Percentiles rank a stretch among this genome's conserved stretches.
Evolutionary conservation across 345 rosid species (phyloP).

Genomic region (Euclidium syriacum): DNA sequence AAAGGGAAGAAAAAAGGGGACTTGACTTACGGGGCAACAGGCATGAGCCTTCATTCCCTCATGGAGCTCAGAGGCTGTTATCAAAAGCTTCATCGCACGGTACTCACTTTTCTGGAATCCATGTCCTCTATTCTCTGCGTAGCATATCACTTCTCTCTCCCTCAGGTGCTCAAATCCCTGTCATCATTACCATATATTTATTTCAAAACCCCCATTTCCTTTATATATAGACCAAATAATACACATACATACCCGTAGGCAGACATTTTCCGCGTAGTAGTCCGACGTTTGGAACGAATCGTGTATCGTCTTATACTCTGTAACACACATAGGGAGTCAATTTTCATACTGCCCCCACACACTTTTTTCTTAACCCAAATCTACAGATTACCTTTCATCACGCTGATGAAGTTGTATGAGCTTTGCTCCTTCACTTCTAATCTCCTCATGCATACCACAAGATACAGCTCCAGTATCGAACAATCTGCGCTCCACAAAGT

Average conservation of each 20-base stretch:
- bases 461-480: conserved; percentile 79
- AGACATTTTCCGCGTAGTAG: conserved; percentile 56
- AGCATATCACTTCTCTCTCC: conserved; percentile 60
- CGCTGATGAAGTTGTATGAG: conserved; percentile 72
- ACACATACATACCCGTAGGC: conserved; percentile 69
- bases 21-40: conserved; percentile 94
- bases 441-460: conserved; percentile 83
- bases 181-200: too few relatives aligned
- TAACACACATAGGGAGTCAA: conserved; percentile 10
- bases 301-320: conserved; percentile 83
- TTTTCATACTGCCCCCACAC: background rate
- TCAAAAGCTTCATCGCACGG: conserved; percentile 67
- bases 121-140: conserved; percentile 57
- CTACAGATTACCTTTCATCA: conserved; percentile 66
- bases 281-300: conserved; percentile 79
- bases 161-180: conserved; percentile 89
- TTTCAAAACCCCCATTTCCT: too few relatives aligned
- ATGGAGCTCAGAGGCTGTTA: conserved; percentile 59
- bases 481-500: conserved; percentile 57
- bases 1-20: conserved; percentile 5
- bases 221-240: too few relatives aligned
- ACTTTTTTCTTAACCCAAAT: conserved; percentile 3
- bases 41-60: conserved; percentile 68
- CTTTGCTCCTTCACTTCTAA: conserved; percentile 82
- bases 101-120: conserved; percentile 64